Percentiles rank a stretch among this genome's conserved stretches.
Conservation (phyloP, 1,139 yeast species). For the Saccharomyces uvarum region DNA sequence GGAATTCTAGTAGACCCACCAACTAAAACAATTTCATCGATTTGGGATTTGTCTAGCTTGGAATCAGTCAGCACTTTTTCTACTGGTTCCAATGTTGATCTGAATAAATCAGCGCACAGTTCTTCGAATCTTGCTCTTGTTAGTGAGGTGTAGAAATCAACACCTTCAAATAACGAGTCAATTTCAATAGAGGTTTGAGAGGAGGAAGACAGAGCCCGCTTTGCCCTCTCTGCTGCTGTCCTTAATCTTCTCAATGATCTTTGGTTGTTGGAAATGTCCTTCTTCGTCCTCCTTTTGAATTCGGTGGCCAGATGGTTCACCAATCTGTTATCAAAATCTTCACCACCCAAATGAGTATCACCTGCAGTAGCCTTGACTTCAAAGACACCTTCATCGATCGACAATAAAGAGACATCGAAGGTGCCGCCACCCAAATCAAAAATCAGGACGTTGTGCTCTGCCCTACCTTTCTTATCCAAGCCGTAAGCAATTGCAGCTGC, state of each 20-base stretch:
- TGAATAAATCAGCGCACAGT: slow-evolving; percentile 69
- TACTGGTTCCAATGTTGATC: slow-evolving; percentile 73
- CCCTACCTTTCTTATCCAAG: slow-evolving; percentile 72
- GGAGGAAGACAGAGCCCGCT: slow-evolving; percentile 75
- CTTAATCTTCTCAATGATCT: slow-evolving; percentile 78
- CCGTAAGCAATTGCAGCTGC: slow-evolving; percentile 98
- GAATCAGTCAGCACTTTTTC: slow-evolving; percentile 76
- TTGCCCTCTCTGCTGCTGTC: slow-evolving; percentile 84
- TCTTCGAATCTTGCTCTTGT: slow-evolving; percentile 89
- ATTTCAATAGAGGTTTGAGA: slow-evolving; percentile 77
- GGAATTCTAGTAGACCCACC: slow-evolving; percentile 92
- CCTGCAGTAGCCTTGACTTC: slow-evolving; percentile 97
- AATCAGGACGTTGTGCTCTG: slow-evolving; percentile 79
- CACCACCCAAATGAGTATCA: slow-evolving; percentile 98
- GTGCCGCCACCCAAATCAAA: slow-evolving; percentile 98
- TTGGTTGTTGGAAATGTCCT: slow-evolving; percentile 61
- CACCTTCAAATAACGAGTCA: slow-evolving; percentile 71
- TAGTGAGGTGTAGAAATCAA: slow-evolving; percentile 67
- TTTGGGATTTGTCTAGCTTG: slow-evolving; percentile 63
- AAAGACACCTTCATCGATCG: slow-evolving; percentile 91
- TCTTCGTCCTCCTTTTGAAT: slow-evolving; percentile 72
- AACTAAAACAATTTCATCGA: slow-evolving; percentile 75
- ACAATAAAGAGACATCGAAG: slow-evolving; percentile 85
- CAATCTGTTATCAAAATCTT: slow-evolving; percentile 73
- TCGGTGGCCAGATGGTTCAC: slow-evolving; percentile 66